Base-by-base conservation (phyloP, 208 protist species). In the Leptomonas pyrrhocoris region DNA sequence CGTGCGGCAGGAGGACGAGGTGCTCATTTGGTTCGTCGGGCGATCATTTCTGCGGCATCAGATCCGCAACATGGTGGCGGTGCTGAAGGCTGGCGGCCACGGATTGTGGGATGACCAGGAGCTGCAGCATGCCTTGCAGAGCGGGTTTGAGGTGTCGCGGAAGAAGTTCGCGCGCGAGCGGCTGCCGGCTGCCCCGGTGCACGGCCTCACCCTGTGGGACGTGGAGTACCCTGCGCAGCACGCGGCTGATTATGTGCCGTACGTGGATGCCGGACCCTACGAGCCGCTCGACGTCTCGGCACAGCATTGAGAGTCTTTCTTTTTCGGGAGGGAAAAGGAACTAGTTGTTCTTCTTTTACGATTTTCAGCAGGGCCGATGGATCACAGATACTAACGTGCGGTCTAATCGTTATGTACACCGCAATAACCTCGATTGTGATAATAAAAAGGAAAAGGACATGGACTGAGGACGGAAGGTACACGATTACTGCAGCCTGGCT, bases 141-240 rank as follows among this genome's bases (percentile, higher is more conserved):
- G 62, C 38, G 86, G 88, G 2, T 94, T 96, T 63, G 86, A 92
- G 53, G 71, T 79, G 36, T 95, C 90, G 42, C 85, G 87, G n/a
- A 85, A 82, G 67, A 80, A 81, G 34, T 92, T 91, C 48, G 60
- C 77, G 60, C 84, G 87, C 0, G 85, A 93, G 67, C 75, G 89
- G 30, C 78, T 94, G 27, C 84, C 92, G 2, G 62, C 89, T 6
- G 92, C 92, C 0, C 92, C 92, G 25, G 87, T 83, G 19, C 79
- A 93, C 68, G 92, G 92, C 0, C 77, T 96, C 21, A 94, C 92
- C 8, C 72, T 96, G 36, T 96, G 92, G 89, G 92, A 96, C 57
- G 86, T 96, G 23, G 83, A 92, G 62, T 96, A 94, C 73, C 86
- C 86, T 2, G 36, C 30, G 34, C 72, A 92, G 73, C 81, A 91